Evolutionary conservation across 108 stramenopile species (phyloP), one percentile per base, ranked within the genome.

Genomic region (Hondaea fermentalgiana): DNA sequence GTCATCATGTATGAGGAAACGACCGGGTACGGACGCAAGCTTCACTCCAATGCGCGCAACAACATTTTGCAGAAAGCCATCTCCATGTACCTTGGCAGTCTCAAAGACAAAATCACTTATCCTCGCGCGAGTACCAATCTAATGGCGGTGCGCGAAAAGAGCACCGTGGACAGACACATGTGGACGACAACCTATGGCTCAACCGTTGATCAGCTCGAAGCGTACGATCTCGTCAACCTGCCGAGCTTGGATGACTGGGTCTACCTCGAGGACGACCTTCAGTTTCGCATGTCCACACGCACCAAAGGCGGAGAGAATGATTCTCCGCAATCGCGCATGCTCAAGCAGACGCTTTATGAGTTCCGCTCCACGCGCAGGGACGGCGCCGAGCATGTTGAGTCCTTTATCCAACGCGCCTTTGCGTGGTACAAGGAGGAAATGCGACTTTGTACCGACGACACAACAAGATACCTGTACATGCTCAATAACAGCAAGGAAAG

Each of bases 21-120:
- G 29, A 42, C 35, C 57, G 51, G 45, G n/a, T n/a, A 19, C 58
- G 19, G 25, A 5, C 23, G 88, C 43, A 44, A 35, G 5, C 4
- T 5, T 5, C 57, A 88, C 87, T 59, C 5, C 29, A 72, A 89
- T 12, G 47, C 88, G 25, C 58, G 92, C 5, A 92, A 92, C 90
- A 90, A 92, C 58, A 92, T 92, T 88, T 72, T 92, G 29, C 91
- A 91, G 69, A 92, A 91, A 88, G 92, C 92, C 10, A 72, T 92
- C 44, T 53, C 88, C 43, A 21, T 90, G 29, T 92, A 92, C 55
- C 29, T 91, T 21, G 44, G 59, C 21, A 12, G 51, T 5, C 21
- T 55, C n/a, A 58, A n/a, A 29, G 72, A 21, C 47, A 23, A 16
- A 72, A 57, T 92, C 23, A 44, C 53, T 58, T 91, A 88, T n/a